Conservation (phyloP, 2,329 filamentous ascomycete species). For the Cordyceps fumosorosea region DNA sequence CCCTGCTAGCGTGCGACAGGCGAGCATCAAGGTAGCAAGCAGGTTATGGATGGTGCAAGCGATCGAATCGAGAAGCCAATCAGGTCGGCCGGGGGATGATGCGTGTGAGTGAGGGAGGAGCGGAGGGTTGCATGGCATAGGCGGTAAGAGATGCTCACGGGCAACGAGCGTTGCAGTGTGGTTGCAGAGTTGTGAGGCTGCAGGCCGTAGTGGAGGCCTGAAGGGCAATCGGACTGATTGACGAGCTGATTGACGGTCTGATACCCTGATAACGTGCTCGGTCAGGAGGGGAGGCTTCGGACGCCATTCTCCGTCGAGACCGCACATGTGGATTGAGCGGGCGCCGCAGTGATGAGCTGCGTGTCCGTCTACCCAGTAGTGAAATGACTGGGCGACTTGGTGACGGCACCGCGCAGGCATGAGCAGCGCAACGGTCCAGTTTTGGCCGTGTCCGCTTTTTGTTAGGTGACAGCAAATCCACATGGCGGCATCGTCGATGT, state of each 20-base stretch:
- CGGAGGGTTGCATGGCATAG: background rate
- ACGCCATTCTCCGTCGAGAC: constrained; percentile 6
- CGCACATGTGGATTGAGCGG: background rate
- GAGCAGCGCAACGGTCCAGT: background rate
- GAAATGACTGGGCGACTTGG: too few species aligned
- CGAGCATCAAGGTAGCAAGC: constrained; percentile 2
- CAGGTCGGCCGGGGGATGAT: background rate
- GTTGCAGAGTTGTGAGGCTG: background rate
- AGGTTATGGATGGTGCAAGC: background rate
- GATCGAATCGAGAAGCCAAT: constrained; percentile 8
- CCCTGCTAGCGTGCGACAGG: constrained; percentile 5
- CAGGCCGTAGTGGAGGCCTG: background rate
- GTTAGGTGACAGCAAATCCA: constrained; percentile 2
- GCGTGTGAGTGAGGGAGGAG: background rate
- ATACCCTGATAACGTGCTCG: background rate
- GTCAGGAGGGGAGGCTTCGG: background rate
- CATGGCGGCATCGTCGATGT: constrained; percentile 12
- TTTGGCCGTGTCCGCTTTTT: constrained; percentile 9
- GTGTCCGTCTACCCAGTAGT: background rate
- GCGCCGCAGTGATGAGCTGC: background rate
- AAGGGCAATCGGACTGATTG: background rate
- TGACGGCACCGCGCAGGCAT: background rate
- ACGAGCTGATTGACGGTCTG: too few species aligned
- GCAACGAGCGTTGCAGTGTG: background rate
- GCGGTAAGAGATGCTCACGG: background rate